These are phyloP conservation scores for Pythium rishiriense DNA, from an alignment of 352 stramenopile genomes.

Conservation along the genomic window DNA sequence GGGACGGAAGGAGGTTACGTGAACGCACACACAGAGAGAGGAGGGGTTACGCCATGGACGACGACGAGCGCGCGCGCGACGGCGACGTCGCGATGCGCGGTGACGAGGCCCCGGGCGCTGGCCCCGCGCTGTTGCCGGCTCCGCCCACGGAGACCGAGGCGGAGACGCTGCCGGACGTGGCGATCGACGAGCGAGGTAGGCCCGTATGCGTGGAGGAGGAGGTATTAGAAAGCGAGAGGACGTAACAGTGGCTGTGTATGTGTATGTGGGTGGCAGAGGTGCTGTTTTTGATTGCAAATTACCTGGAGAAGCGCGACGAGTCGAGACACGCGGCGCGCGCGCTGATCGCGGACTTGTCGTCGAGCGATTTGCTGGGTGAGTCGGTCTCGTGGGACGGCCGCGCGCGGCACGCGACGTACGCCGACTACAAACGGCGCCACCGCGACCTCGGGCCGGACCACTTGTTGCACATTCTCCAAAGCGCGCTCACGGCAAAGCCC, in stretches of 20 bases:
- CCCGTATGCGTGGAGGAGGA: not conserved
- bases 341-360: slow-evolving; percentile 66
- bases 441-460: slow-evolving; percentile 65
- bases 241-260: slow-evolving; percentile 8
- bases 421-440: slow-evolving; percentile 76
- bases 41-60: slow-evolving; percentile 12
- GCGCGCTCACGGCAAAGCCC: slow-evolving; percentile 21
- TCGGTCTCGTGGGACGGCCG: slow-evolving; percentile 70
- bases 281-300: slow-evolving; percentile 86
- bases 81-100: not conserved
- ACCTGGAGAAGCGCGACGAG: slow-evolving; percentile 64
- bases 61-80: slow-evolving; percentile 7
- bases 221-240: not conserved
- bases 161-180: not conserved
- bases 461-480: slow-evolving; percentile 50
- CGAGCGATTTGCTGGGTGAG: slow-evolving; percentile 54
- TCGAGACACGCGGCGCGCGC: slow-evolving; percentile 63
- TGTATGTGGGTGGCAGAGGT: slow-evolving; percentile 40
- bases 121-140: not conserved
- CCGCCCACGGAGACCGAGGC: not conserved
- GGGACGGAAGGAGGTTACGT: not conserved
- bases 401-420: slow-evolving; percentile 53
- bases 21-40: too few species aligned
- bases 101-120: not conserved
- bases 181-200: slow-evolving; percentile 21